phyloP scores from a whole-genome alignment of 2,329 filamentous ascomycete genomes.

The Penicillium sp. region DNA sequence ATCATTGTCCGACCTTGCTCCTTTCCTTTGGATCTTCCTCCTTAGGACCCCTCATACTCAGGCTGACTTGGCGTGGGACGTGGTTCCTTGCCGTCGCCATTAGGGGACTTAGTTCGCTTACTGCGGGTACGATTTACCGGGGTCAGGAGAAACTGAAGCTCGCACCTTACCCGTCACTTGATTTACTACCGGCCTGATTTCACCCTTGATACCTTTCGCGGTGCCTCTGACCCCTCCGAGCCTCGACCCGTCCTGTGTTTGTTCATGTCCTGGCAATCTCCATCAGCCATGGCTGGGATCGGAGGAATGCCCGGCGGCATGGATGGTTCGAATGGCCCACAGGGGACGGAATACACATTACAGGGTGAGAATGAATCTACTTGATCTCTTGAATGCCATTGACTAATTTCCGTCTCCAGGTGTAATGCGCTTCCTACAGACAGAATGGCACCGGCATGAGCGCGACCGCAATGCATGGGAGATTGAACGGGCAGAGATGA shows the following conservation, averaged over 20 bases:
- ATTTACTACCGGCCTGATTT: neutral
- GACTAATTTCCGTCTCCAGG: slow-evolving; percentile 50
- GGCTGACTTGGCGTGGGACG: slow-evolving; percentile 18
- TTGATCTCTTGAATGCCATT: neutral
- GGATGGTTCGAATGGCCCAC: slow-evolving; percentile 47
- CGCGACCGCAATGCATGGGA: slow-evolving; percentile 98
- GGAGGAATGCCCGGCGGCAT: slow-evolving; percentile 52
- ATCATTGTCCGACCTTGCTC: slow-evolving; percentile 12
- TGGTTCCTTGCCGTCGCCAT: slow-evolving; percentile 16
- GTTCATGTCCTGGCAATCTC: slow-evolving; percentile 69
- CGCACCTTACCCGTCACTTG: slow-evolving; percentile 5
- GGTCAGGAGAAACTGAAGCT: slow-evolving; percentile 27
- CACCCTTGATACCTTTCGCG: neutral
- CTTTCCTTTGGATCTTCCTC: slow-evolving; percentile 4
- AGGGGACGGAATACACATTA: slow-evolving; percentile 69
- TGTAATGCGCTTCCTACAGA: slow-evolving; percentile 98
- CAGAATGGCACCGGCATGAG: slow-evolving; percentile 98
- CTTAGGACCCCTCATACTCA: neutral
- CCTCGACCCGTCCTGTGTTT: slow-evolving; percentile 5
- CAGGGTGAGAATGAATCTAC: slow-evolving; percentile 54
- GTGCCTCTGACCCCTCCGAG: neutral
- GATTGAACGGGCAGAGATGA: slow-evolving; percentile 99
- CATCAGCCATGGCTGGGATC: slow-evolving; percentile 59
- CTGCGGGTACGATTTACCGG: slow-evolving; percentile 16
- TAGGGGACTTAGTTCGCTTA: slow-evolving; percentile 20